Conservation (phyloP, 495 filamentous ascomycete genomes). For the Trichoderma asperelloides region DNA sequence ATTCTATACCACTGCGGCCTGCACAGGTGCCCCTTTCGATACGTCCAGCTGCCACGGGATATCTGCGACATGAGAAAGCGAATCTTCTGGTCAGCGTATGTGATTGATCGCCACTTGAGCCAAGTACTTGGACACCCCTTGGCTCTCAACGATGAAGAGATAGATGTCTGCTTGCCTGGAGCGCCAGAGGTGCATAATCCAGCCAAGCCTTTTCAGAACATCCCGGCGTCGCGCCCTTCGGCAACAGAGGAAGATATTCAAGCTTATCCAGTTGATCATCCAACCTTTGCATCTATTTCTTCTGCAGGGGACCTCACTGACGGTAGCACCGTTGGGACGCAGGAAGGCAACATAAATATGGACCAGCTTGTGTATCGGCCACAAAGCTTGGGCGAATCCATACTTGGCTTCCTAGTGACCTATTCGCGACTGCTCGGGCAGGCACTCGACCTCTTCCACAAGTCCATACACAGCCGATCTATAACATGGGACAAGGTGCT, state of each 20-base stretch:
- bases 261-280: neutral
- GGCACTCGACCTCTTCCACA: constrained; percentile 4
- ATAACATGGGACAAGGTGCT: constrained; percentile 5
- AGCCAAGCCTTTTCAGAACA: neutral
- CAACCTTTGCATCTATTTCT: neutral
- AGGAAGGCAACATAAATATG: neutral
- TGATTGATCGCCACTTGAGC: neutral
- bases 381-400: neutral
- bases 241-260: neutral
- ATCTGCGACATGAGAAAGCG: constrained; percentile 2
- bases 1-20: constrained; percentile 2
- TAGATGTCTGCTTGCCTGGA: neutral
- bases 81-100: constrained; percentile 2
- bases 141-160: constrained; percentile 1
- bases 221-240: neutral
- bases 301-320: neutral
- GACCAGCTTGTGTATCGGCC: neutral
- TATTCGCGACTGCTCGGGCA: constrained; percentile 3
- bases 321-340: neutral
- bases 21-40: constrained; percentile 3
- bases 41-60: constrained; percentile 1
- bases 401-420: neutral
- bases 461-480: neutral
- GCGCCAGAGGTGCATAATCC: neutral
- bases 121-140: neutral